Percentiles rank a stretch among this genome's conserved stretches.
These are phyloP conservation scores for Metarhizium brunneum DNA, from an alignment of 2,329 filamentous ascomycete genomes.

Conservation along the genomic window DNA sequence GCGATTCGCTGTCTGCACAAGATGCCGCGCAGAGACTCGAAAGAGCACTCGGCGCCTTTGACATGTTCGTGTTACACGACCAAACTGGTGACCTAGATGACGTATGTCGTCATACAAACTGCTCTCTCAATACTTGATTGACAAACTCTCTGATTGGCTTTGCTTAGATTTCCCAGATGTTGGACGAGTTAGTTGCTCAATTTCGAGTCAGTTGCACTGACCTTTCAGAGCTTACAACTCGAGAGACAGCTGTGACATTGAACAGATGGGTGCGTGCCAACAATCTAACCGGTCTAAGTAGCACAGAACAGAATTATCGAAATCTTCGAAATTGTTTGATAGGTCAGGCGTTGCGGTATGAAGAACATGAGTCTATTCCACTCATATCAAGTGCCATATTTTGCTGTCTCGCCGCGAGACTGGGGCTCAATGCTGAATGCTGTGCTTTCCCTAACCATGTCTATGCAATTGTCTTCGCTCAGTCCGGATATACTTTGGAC, in stretches of 20 bases:
- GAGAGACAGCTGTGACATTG: slow-evolving; percentile 58
- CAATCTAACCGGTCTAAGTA: slow-evolving; percentile 61
- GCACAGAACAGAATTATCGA: slow-evolving; percentile 59
- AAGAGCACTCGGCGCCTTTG: slow-evolving; percentile 69
- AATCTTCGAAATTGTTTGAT: slow-evolving; percentile 82
- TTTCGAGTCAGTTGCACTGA: slow-evolving; percentile 45
- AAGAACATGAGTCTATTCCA: slow-evolving; percentile 70
- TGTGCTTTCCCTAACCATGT: slow-evolving; percentile 81
- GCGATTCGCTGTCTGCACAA: slow-evolving; percentile 10
- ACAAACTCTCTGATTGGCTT: no score
- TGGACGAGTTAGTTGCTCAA: slow-evolving; percentile 53
- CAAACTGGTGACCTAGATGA: slow-evolving; percentile 65
- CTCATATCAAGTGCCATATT: slow-evolving; percentile 83
- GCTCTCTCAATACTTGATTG: neutral
- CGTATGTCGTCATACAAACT: slow-evolving; percentile 31
- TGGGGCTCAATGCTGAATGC: slow-evolving; percentile 69
- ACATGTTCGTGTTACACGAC: slow-evolving; percentile 77
- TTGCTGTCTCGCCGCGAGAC: slow-evolving; percentile 63
- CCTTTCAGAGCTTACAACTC: slow-evolving; percentile 48
- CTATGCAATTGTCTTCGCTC: slow-evolving; percentile 66
- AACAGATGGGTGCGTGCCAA: slow-evolving; percentile 59
- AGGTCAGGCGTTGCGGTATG: slow-evolving; percentile 65
- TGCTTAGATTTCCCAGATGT: slow-evolving; percentile 46
- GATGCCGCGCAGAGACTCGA: slow-evolving; percentile 49
- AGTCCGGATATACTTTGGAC: slow-evolving; percentile 28